Percentiles rank a stretch among this genome's conserved stretches.
phyloP scores from a whole-genome alignment of 768 basidiomycete species.

The Boletus speciosus region DNA sequence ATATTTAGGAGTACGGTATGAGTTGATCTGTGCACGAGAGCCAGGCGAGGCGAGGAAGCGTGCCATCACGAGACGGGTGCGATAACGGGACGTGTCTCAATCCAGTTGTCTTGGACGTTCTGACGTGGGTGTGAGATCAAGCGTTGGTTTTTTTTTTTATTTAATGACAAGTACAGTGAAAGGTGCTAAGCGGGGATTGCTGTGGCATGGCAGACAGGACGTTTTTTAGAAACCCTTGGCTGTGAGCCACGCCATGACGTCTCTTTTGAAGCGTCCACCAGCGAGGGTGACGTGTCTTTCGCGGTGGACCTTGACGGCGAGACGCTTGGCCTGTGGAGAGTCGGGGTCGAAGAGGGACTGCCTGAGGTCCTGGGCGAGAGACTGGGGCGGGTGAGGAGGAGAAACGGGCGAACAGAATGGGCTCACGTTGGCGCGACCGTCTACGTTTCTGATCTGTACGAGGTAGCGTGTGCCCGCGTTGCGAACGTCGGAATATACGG shows the following conservation, averaged over 20 bases:
- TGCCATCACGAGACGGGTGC: too few species aligned
- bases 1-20: neutral
- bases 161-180: too few species aligned
- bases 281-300: slow-evolving; percentile 55
- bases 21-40: too few species aligned
- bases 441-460: slow-evolving; percentile 62
- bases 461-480: slow-evolving; percentile 57
- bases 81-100: slow-evolving; percentile 2
- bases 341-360: slow-evolving; percentile 46
- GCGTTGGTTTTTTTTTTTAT: too few species aligned
- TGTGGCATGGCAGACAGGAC: neutral
- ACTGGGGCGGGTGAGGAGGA: slow-evolving; percentile 33
- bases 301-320: slow-evolving; percentile 46
- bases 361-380: slow-evolving; percentile 55
- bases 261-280: slow-evolving; percentile 61
- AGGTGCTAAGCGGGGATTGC: slow-evolving; percentile 9
- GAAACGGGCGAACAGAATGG: neutral
- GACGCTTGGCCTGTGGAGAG: slow-evolving; percentile 44
- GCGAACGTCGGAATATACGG: slow-evolving; percentile 73
- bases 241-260: slow-evolving; percentile 61
- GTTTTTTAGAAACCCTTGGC: slow-evolving; percentile 55
- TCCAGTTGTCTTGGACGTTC: neutral
- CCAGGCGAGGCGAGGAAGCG: too few species aligned
- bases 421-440: slow-evolving; percentile 59
- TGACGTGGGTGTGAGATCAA: neutral